Conservation (phyloP, 495 filamentous ascomycete genomes). For the Aspergillus nanangensis region DNA sequence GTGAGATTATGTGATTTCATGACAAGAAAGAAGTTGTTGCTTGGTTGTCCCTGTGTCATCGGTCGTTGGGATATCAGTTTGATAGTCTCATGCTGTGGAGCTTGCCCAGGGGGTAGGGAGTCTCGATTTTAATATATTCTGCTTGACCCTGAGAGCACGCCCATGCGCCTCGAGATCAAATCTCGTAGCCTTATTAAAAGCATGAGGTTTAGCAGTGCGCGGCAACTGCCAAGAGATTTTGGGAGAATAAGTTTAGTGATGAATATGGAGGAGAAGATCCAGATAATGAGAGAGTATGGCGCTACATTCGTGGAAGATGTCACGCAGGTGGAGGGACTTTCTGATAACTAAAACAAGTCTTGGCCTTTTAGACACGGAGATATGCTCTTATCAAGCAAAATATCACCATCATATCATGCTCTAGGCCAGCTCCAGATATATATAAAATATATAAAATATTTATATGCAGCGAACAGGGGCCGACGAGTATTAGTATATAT, state of each 20-base stretch:
- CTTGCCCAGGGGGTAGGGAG: too few relatives aligned
- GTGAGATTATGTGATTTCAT: not conserved
- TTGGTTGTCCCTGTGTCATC: too few relatives aligned
- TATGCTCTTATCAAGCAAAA: not conserved
- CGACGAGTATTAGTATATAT: too few relatives aligned
- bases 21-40: too few relatives aligned
- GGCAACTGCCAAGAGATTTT: conserved; percentile 10
- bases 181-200: not conserved
- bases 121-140: too few relatives aligned
- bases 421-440: too few relatives aligned
- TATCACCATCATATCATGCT: not conserved
- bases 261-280: conserved; percentile 10
- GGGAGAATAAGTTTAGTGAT: conserved; percentile 10
- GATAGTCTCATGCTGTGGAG: too few relatives aligned
- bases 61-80: too few relatives aligned
- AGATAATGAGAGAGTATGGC: conserved; percentile 9
- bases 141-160: not conserved
- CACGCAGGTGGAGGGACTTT: conserved; percentile 9
- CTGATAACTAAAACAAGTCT: not conserved
- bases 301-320: conserved; percentile 11
- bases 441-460: too few relatives aligned
- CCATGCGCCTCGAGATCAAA: not conserved
- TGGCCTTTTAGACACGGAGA: not conserved
- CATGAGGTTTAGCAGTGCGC: conserved; percentile 1
- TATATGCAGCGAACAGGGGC: too few relatives aligned